Conservation (phyloP, 345 rosid species). For the Gossypium stocksii region DNA sequence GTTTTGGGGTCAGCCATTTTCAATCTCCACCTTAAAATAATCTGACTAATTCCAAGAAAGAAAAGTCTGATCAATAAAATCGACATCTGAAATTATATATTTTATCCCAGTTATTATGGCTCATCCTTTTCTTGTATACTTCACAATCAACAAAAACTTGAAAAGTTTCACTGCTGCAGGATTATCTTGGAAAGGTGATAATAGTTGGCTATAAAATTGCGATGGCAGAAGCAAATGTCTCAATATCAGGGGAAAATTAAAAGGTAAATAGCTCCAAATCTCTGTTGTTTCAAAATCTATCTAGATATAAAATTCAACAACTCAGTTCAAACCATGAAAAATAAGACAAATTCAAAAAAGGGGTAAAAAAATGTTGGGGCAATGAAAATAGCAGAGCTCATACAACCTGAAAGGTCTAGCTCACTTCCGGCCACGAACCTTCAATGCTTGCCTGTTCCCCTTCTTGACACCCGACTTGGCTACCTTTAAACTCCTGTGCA, state of each 20-base stretch:
- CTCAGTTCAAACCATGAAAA: background rate
- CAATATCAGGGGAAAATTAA: background rate
- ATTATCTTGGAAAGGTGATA: background rate
- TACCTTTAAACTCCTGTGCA: conserved; percentile 75
- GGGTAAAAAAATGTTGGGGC: background rate
- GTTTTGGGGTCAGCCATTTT: too few species aligned
- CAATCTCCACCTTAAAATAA: too few species aligned
- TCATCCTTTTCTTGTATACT: background rate
- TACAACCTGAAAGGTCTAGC: background rate
- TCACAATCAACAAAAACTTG: background rate
- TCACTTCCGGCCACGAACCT: conserved; percentile 34
- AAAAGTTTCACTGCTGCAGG: background rate
- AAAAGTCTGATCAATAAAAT: too few species aligned
- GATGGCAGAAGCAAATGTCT: background rate
- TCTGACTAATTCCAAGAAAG: too few species aligned
- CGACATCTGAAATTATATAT: too few species aligned
- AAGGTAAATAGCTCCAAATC: background rate
- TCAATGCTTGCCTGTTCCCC: conserved; percentile 71
- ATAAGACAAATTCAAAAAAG: background rate
- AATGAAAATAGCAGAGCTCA: background rate
- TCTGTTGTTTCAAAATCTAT: background rate
- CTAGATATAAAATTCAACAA: background rate
- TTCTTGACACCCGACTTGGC: conserved; percentile 87
- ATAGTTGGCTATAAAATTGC: background rate
- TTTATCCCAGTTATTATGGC: too few species aligned